phyloP scores from a whole-genome alignment of 768 basidiomycete genomes.

The Exsudoporus frostii region DNA sequence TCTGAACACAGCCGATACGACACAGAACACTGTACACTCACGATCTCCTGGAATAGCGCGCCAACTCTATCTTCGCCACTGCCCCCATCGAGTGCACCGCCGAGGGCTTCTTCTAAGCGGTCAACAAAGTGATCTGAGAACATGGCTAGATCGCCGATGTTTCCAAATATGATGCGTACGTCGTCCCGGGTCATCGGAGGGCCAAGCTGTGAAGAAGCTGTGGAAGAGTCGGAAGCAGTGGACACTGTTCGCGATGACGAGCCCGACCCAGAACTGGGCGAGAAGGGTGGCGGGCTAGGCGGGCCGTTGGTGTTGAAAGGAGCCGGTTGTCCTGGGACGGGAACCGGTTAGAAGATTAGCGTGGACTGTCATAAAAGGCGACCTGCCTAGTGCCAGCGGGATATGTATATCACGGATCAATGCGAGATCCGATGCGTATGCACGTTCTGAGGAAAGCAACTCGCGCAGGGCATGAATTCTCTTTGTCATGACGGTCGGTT shows the following conservation, averaged over 20 bases:
- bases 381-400: slow-evolving; percentile 71
- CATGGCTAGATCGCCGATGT: slow-evolving; percentile 69
- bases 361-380: neutral
- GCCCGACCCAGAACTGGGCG: slow-evolving; percentile 34
- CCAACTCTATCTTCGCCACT: slow-evolving; percentile 70
- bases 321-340: slow-evolving; percentile 37
- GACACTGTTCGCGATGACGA: slow-evolving; percentile 40
- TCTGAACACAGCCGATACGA: neutral
- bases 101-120: slow-evolving; percentile 63
- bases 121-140: slow-evolving; percentile 68
- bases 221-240: slow-evolving; percentile 48
- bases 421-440: slow-evolving; percentile 81
- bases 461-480: slow-evolving; percentile 77
- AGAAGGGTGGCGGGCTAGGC: slow-evolving; percentile 26
- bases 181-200: slow-evolving; percentile 73
- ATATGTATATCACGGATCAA: slow-evolving; percentile 76
- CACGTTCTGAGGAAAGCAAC: slow-evolving; percentile 72
- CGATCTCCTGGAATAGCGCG: slow-evolving; percentile 63
- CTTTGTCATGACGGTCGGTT: slow-evolving; percentile 49
- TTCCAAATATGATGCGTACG: slow-evolving; percentile 69
- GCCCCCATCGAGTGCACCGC: slow-evolving; percentile 59
- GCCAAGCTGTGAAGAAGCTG: slow-evolving; percentile 45
- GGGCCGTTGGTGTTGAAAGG: slow-evolving; percentile 33
- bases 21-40: slow-evolving; percentile 37
- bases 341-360: slow-evolving; percentile 10